These are phyloP conservation scores for Teratosphaeria destructans DNA, from an alignment of 2,329 filamentous ascomycete species.

Conservation along the genomic window DNA sequence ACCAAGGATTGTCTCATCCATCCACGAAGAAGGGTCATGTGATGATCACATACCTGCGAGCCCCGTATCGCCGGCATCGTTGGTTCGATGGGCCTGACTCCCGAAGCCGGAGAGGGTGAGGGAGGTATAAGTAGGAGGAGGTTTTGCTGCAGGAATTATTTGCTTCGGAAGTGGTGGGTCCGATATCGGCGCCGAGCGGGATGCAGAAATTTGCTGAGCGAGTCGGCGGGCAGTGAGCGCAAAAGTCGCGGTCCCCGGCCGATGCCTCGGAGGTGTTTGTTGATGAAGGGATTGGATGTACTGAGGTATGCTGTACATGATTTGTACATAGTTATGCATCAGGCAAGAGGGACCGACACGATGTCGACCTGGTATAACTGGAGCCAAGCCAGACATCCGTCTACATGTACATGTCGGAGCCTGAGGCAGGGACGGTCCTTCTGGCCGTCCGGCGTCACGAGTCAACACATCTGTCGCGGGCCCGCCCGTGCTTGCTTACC, in stretches of 20 bases:
- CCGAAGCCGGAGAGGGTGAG: not conserved
- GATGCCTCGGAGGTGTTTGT: not conserved
- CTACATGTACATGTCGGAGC: no score
- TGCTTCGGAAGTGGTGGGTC: not conserved
- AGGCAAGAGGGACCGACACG: not conserved
- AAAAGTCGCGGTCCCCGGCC: not conserved
- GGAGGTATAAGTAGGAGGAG: not conserved
- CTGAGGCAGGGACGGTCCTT: no score
- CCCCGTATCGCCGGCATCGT: slow-evolving; percentile 2
- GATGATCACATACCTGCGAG: not conserved
- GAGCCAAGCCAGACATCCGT: no score
- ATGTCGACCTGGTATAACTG: not conserved
- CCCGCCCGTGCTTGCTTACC: not conserved
- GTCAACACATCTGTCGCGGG: not conserved
- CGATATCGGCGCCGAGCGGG: not conserved
- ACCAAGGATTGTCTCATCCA: no score
- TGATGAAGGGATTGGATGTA: no score
- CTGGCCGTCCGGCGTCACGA: no score
- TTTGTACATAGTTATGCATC: not conserved
- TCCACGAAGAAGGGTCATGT: no score
- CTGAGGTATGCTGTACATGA: no score
- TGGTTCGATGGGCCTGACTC: not conserved
- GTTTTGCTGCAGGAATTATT: not conserved
- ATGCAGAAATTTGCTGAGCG: not conserved
- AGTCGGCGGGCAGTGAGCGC: not conserved